Evolutionary conservation across 2,329 filamentous ascomycete genomes (phyloP), one percentile per base, ranked within the genome.

Genomic region (Aureobasidium sp.): DNA sequence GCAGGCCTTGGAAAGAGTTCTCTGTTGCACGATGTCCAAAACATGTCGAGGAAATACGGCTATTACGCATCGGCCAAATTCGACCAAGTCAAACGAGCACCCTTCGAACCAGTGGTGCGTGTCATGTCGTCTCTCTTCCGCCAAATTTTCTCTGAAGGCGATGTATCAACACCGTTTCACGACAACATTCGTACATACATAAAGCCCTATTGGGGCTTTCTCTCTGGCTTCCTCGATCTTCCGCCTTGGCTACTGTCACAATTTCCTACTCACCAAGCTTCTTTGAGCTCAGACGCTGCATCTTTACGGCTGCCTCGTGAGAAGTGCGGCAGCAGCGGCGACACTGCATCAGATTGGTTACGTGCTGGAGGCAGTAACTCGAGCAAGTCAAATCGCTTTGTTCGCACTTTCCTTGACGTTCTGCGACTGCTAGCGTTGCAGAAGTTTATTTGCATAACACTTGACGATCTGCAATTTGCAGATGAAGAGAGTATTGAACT

Each of bases 391-490:
- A 87, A 90, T 66, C 85, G 90, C 14, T 82, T 96, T 61, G 89
- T 93, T 81, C 93, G 91, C 70, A 92, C 90, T 1, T 93, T 95
- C 68, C 77, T 96, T 49, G 92, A 97, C 67, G 87, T 96, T 11
- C 74, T 97, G 56, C 84, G 90, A 58, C 84, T 95, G 45, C 86
- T 97, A 61, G 88, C 90, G 0, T 81, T 86, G 22, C 86, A 92
- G 71, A 94, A 92, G 68, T 86, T 96, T 68, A 91, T 96, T 60
- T 95, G 90, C 69, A 86, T 96, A 67, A 91, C 87, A 68, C 76
- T 97, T 31, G 93, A 97, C 69, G 93, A 97, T 73, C 77, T 97
- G 35, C 91, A 97, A 68, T 94, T 91, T 72, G 91, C 91, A 7
- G 93, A 97, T 70, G 84, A 88, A 29, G 93, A 97, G 72, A 94